Base-by-base conservation (phyloP, 1,284 basidiomycete species). In the Fistulina hepatica region DNA sequence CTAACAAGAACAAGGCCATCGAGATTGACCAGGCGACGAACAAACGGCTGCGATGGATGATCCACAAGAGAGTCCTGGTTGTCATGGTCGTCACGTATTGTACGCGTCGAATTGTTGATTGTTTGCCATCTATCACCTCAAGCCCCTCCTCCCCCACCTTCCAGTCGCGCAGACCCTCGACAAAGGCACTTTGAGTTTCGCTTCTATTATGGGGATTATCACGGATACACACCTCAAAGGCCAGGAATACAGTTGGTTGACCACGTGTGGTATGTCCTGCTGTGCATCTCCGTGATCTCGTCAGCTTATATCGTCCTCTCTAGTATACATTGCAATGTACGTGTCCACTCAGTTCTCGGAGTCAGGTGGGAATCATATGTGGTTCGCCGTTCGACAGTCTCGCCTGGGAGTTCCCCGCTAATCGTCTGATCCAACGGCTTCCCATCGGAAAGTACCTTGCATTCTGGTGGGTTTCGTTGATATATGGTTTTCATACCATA, bases 41-140 rank as follows among this genome's bases (percentile, higher is more conserved):
- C 48, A 46, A 39, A 37, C 58, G 67, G 9, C 50, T 71, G 34
- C 56, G 65, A 23, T 62, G 66, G 58, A 63, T 68, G 60, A 55
- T 72, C 17, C 67, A 73, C 52, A 70, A 65, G 44, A 64, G 69
- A 17, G 65, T 74, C 9, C 51, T 73, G 20, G 60, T 55, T 21
- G 62, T 72, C 33, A 73, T 73, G 70, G 63, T 73, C 22, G 54
- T 67, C 16, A 72, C 70, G n/a, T 72, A 73, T 51, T 71, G 60
- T 63, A 39, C 44, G 54, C 34, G 13, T 20, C 13, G 24, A 24
- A 22, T 22, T 37, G 11, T n/a, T n/a, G n/a, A n/a, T n/a, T n/a
- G n/a, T n/a, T n/a, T n/a, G n/a, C n/a, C n/a, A n/a, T n/a, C n/a
- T n/a, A n/a, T n/a, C n/a, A n/a, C n/a, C n/a, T n/a, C n/a, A n/a